A percentile compares a stretch with the other conserved stretches of the same genome.
phyloP scores from a whole-genome alignment of 306 rosid genomes.

The Cyamopsis tetragonoloba region DNA sequence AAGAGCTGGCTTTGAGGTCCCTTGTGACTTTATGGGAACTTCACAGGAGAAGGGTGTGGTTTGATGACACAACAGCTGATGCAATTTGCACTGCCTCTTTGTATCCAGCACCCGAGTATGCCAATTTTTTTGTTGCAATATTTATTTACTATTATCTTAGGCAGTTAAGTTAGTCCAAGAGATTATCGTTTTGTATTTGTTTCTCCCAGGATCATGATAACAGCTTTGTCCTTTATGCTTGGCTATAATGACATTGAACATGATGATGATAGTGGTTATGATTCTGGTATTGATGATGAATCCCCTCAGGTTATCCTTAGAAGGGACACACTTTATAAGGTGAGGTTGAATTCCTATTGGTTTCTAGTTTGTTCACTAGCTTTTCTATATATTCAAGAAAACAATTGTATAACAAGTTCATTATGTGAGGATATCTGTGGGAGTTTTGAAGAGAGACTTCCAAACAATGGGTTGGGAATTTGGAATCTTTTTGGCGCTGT shows the following conservation, averaged over 20 bases:
- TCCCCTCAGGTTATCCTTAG: constrained; percentile 39
- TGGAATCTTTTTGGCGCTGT: too few species aligned
- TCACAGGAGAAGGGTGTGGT: too few species aligned
- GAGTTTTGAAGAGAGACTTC: too few species aligned
- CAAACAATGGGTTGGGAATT: too few species aligned
- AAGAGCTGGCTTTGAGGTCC: too few species aligned
- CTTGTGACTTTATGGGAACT: too few species aligned
- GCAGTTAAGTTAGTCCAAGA: not conserved
- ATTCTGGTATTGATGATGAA: constrained; percentile 41
- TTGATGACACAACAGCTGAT: too few species aligned
- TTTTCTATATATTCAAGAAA: not conserved
- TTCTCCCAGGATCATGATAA: constrained; percentile 68
- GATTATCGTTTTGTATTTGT: constrained; percentile 1
- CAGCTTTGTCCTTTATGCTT: constrained; percentile 57
- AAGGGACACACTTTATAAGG: constrained; percentile 64
- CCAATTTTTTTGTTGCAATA: not conserved
- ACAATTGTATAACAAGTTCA: not conserved
- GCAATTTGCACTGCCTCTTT: too few species aligned
- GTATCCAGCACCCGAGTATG: too few species aligned
- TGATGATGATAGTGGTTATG: constrained; percentile 49
- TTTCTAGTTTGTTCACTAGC: not conserved
- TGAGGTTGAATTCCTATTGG: constrained; percentile 1
- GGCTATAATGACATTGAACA: constrained; percentile 69
- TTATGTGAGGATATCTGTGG: not conserved
- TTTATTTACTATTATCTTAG: not conserved